phyloP scores from a whole-genome alignment of 2,329 filamentous ascomycete genomes.

The Botrytis fabae region DNA sequence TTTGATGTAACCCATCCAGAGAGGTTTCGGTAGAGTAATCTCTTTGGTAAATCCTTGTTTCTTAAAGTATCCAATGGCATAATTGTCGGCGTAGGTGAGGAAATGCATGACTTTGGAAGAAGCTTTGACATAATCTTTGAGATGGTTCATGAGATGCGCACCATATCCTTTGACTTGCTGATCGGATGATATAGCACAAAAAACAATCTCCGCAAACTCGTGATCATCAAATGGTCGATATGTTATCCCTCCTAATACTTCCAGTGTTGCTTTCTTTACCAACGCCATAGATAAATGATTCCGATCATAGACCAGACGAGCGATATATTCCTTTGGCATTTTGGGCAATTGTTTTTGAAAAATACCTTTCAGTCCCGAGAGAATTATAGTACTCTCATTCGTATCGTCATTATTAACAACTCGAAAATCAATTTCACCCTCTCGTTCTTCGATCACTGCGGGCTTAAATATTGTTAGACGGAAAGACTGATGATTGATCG shows the following conservation, averaged over 20 bases:
- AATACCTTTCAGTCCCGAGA: slow-evolving; percentile 94
- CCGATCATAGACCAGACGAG: slow-evolving; percentile 93
- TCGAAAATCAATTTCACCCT: slow-evolving; percentile 92
- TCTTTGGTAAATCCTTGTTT: slow-evolving; percentile 99
- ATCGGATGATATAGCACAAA: slow-evolving; percentile 95
- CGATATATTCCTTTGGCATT: slow-evolving; percentile 99
- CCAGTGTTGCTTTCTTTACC: slow-evolving; percentile 83
- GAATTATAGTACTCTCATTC: slow-evolving; percentile 85
- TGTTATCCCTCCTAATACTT: slow-evolving; percentile 95
- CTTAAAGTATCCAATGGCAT: slow-evolving; percentile 98
- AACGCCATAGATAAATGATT: slow-evolving; percentile 97
- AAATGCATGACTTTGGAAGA: slow-evolving; percentile 98
- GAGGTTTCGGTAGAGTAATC: slow-evolving; percentile 83
- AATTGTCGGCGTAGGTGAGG: slow-evolving; percentile 97
- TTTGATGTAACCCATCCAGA: slow-evolving; percentile 99
- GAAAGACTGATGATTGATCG: neutral
- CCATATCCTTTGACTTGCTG: slow-evolving; percentile 99
- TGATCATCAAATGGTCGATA: slow-evolving; percentile 92
- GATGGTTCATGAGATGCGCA: slow-evolving; percentile 94
- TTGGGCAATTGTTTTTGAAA: slow-evolving; percentile 98
- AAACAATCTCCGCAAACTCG: slow-evolving; percentile 96
- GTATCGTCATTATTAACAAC: slow-evolving; percentile 96
- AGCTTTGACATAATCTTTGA: slow-evolving; percentile 98
- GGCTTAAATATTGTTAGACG: slow-evolving; percentile 51
- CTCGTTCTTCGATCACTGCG: slow-evolving; percentile 89